Percentiles rank a stretch among this genome's conserved stretches.
Evolutionary conservation across 1,284 basidiomycete genomes (phyloP).

Genomic region (Rhodotorula mucilaginosa): DNA sequence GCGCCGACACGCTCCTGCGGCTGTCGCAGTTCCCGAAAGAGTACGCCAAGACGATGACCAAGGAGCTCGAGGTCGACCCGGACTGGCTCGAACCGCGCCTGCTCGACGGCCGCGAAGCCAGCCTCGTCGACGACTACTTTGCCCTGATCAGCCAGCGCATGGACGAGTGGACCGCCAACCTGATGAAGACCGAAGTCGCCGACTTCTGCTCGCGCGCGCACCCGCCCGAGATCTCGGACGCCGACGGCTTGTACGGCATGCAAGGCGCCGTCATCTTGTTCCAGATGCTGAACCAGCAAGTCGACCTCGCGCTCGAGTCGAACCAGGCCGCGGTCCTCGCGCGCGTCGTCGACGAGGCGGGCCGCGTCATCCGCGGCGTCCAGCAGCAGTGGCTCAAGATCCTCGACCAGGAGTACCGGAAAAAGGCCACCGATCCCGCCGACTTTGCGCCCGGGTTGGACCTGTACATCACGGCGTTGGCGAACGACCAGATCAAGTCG

Average conservation of each 20-base stretch:
- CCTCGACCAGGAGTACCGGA: slow-evolving; percentile 81
- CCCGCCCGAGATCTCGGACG: slow-evolving; percentile 76
- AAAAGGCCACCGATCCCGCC: slow-evolving; percentile 66
- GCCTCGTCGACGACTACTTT: slow-evolving; percentile 93
- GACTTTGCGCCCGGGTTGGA: slow-evolving; percentile 79
- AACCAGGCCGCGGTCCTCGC: slow-evolving; percentile 91
- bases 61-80: slow-evolving; percentile 77
- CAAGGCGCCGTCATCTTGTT: slow-evolving; percentile 93
- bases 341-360: slow-evolving; percentile 82
- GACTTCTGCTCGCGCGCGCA: slow-evolving; percentile 79
- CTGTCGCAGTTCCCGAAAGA: slow-evolving; percentile 93
- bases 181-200: slow-evolving; percentile 85
- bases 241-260: slow-evolving; percentile 84
- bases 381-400: slow-evolving; percentile 85
- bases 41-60: slow-evolving; percentile 85
- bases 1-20: slow-evolving; percentile 78
- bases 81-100: slow-evolving; percentile 84
- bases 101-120: slow-evolving; percentile 88
- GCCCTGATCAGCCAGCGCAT: slow-evolving; percentile 89
- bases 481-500: slow-evolving; percentile 95
- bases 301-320: slow-evolving; percentile 91
- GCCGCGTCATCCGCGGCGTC: slow-evolving; percentile 83
- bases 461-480: slow-evolving; percentile 96
- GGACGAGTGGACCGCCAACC: slow-evolving; percentile 93
- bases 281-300: slow-evolving; percentile 90